Evolutionary conservation across 352 stramenopile species (phyloP).

Genomic region (Globisporangium perplexum): DNA sequence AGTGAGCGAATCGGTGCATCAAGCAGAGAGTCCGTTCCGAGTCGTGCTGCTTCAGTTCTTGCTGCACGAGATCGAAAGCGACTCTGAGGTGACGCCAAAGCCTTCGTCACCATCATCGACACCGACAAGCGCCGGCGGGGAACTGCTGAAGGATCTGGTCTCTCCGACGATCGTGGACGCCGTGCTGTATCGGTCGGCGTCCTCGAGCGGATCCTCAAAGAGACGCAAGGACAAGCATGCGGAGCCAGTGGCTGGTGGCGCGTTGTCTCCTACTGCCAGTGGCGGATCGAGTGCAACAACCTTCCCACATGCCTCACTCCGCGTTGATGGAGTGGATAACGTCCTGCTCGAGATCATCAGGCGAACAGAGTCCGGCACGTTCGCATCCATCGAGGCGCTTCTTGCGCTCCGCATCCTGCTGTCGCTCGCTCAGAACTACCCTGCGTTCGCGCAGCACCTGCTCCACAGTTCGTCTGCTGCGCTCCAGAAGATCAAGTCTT

Average conservation of each 20-base stretch:
- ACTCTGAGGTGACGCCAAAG: conserved; percentile 7
- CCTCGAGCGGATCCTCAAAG: conserved; percentile 6
- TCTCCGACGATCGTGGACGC: conserved; percentile 36
- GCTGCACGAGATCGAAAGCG: conserved; percentile 50
- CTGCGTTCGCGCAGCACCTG: conserved; percentile 46
- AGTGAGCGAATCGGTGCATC: conserved; percentile 23
- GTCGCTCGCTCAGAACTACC: conserved; percentile 43
- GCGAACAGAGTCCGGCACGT: conserved; percentile 21
- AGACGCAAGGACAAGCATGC: conserved; percentile 32
- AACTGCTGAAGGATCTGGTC: conserved; percentile 8
- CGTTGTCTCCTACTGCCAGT: background rate
- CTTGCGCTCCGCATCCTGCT: conserved; percentile 49
- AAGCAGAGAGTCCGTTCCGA: conserved; percentile 22
- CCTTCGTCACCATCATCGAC: background rate
- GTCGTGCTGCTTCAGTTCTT: conserved; percentile 46
- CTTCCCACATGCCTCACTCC: conserved; percentile 1
- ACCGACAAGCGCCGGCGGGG: background rate
- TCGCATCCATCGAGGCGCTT: conserved; percentile 31
- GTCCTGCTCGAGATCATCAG: conserved; percentile 53
- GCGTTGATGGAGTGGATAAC: conserved; percentile 28
- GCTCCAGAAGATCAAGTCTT: conserved; percentile 35
- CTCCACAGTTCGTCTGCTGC: conserved; percentile 22
- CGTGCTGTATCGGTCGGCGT: conserved; percentile 23
- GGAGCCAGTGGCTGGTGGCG: conserved; percentile 4
- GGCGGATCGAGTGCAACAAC: background rate